phyloP scores from a whole-genome alignment of 495 filamentous ascomycete species.

The Tuber magnatum region DNA sequence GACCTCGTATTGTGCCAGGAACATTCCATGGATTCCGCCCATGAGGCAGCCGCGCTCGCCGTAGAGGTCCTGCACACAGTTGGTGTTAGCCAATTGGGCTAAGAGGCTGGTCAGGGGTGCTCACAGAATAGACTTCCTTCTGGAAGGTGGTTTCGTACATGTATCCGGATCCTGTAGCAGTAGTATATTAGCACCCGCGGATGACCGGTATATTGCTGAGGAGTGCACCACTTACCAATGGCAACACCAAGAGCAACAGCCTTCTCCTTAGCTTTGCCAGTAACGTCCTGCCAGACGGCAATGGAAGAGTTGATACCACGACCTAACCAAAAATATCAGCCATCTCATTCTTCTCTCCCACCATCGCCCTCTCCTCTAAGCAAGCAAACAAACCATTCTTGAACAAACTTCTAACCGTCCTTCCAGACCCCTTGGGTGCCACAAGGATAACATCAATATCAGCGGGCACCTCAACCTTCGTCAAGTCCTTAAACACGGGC shows the following conservation, averaged over 20 bases:
- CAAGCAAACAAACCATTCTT: conserved; percentile 32
- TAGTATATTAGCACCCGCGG: neutral
- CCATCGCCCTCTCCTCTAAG: neutral
- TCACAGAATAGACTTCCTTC: conserved; percentile 91
- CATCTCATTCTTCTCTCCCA: conserved; percentile 52
- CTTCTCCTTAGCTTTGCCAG: conserved; percentile 96
- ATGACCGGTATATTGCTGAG: neutral
- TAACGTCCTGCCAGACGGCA: conserved; percentile 97
- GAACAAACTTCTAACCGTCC: conserved; percentile 96
- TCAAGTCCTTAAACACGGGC: conserved; percentile 97
- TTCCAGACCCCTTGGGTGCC: conserved; percentile 96
- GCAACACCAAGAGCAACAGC: conserved; percentile 94
- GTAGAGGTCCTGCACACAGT: conserved; percentile 62
- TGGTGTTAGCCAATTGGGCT: neutral
- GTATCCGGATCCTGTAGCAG: conserved; percentile 58
- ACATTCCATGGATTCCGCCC: conserved; percentile 99
- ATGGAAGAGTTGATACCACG: conserved; percentile 99
- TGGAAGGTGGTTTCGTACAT: conserved; percentile 99
- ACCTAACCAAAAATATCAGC: conserved; percentile 37
- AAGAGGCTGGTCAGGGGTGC: neutral
- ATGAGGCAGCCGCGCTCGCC: conserved; percentile 99
- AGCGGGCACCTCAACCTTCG: conserved; percentile 91
- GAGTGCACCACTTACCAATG: conserved; percentile 48
- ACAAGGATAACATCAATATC: conserved; percentile 99
- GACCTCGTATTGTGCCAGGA: conserved; percentile 99